Evolutionary conservation across 2,329 filamentous ascomycete genomes (phyloP).

Genomic region (Hymenoscyphus linearis): DNA sequence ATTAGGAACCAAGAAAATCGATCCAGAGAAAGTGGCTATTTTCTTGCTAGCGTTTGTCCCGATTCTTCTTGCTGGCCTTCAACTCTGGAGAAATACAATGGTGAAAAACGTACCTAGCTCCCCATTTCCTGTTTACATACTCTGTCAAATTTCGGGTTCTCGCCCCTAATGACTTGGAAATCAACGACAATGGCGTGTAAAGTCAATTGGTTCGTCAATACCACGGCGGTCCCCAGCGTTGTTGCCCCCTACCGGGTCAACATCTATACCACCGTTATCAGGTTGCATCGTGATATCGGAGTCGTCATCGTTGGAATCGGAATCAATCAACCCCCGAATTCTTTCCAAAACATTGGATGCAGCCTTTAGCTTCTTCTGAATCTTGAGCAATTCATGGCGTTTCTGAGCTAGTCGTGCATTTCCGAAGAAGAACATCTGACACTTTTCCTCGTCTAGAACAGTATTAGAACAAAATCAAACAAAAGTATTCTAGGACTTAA

Average conservation of each 20-base stretch:
- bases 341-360: not conserved
- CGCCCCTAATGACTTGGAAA: not conserved
- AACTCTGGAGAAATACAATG: not conserved
- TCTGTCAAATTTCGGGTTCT: not conserved
- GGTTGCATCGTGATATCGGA: not conserved
- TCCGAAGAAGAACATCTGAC: not conserved
- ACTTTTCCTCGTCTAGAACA: conserved; percentile 4
- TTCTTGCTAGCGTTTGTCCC: not conserved
- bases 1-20: not conserved
- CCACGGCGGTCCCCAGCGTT: not conserved
- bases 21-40: not conserved
- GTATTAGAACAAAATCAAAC: not conserved
- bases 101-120: not conserved
- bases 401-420: not conserved
- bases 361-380: not conserved
- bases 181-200: not conserved
- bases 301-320: not conserved
- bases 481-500: conserved; percentile 3
- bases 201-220: not conserved
- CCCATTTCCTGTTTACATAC: not conserved
- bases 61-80: not conserved
- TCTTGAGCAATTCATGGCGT: not conserved
- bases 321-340: not conserved
- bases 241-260: not conserved
- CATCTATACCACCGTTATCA: not conserved